Evolutionary conservation across 2,329 filamentous ascomycete species (phyloP), one percentile per base, ranked within the genome.

Genomic region (Emericellopsis atlantica): DNA sequence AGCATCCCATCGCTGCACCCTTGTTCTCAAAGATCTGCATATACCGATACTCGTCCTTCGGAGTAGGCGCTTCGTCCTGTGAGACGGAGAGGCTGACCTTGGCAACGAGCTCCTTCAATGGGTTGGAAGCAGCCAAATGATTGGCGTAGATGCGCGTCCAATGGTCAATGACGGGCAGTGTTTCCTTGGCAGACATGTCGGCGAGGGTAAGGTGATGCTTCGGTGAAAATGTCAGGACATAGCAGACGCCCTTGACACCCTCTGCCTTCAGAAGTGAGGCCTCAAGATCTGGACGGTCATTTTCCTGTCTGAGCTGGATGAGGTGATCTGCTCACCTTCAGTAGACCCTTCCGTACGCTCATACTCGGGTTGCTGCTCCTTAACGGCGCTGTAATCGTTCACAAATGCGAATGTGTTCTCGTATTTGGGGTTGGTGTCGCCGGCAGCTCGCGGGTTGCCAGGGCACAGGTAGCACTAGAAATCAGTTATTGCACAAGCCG

Each of bases 1-100:
- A 96, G 68, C 92, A 98, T 40, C 92, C 92, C 92, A 98, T 98
- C 10, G 90, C 87, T 1, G 84, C 79, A 40, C 92, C 92, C 65
- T 98, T 98, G 69, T 98, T 98, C 66, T 98, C 92, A 47, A 98
- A 98, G 48, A 98, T 96, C 58, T 98, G 92, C 89, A 98, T 95
- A 65, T 94, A 96, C 41, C 84, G 78, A 53, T 94, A 87, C 61
- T 94, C 86, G 40, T 84, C 74, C 40, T 72, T 77, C 5, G 87
- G 81, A 2, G 51, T 36, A 6, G 61, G 61, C 9, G 58, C 55
- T 11, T 54, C 54, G 6, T 62, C 57, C 15, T 47, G 57, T 26
- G 52, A 37, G 56, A 68, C 51, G 2, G 60, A 56, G 7, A 72
- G 55, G 5, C 60, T 51, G 5, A 68, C 57, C 16, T 58, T 51